Base-by-base conservation (phyloP, 805 yeast genomes). In the Yamadazyma takamatsuzukensis region DNA sequence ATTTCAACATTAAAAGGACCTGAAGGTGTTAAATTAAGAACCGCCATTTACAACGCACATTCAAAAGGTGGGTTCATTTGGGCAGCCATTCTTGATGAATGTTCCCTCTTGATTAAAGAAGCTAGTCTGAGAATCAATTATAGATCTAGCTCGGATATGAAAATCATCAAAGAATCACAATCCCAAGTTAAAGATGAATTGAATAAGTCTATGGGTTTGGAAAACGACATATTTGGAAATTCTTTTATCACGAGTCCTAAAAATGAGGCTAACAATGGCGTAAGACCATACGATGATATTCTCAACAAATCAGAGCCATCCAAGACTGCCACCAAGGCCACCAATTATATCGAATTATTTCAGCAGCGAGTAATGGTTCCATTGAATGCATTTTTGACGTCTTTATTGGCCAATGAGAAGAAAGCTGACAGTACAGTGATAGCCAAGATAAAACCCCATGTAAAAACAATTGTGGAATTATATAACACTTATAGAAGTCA, bases 71-170 rank as follows among this genome's bases (percentile, higher is more conserved):
- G 68, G 2, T 65, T 60, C 40, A 49, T 68, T 6, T 82, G 89
- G 89, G 63, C 73, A 0, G 62, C 73, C 4, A 67, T 83, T 3
- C 55, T 81, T 27, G 74, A 72, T 31, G 85, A 80, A 45, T 77
- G 86, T 48, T 56, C 78, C 6, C 54, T 65, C 32, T 70, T 77
- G 5, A 70, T 83, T 31, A 68, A 69, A 15, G 71, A 64, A 29
- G 65, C 74, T 4, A 68, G 74, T 23, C 55, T 64, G 6, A 54
- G 68, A 21, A 58, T 74, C 9, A 62, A 61, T 48, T 56, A 49
- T 43, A 44, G 64, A 37, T 37, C 55, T 5, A 34, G 45, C 3
- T 32, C 56, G 2, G 72, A 65, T 37, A 39, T 61, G 39, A 48
- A 48, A 14, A 55, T 52, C 0, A 41, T 64, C 11, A 45, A 54